Base-by-base conservation (phyloP, 2,329 filamentous ascomycete species). In the Aureobasidium sp. region DNA sequence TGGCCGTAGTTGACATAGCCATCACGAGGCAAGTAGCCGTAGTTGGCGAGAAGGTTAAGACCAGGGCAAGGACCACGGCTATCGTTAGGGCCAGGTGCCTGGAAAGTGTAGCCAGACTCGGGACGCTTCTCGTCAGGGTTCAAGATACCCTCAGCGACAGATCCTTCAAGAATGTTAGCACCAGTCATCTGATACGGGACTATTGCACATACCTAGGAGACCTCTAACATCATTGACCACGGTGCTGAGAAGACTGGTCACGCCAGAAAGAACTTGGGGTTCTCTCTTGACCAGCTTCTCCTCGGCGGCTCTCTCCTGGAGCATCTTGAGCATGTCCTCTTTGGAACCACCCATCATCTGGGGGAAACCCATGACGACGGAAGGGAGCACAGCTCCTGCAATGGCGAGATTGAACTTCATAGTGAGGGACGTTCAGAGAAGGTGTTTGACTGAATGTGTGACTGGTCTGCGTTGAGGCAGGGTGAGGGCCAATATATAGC, bases 11-110 rank as follows among this genome's bases (percentile, higher is more conserved):
- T 75, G 57, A 74, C 72, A 26, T 72, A 68, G 17, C 77, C 76
- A 46, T 74, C 68, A 50, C 73, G 74, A 9, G 75, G 75, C 26
- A 78, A 68, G 64, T 76, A 76, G 29, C 71, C 71, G 63, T 77
- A 72, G 64, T 77, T 77, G 34, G 75, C 75, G 15, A 77, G 67
- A 1, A 73, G 69, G 66, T 77, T 77, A 20, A 77, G 67, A 56
- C 74, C 72, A 2, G 75, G 75, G 62, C 75, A 77, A 26, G 74
- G 74, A 50, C 73, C 68, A 58, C 71, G 69, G 23, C 65, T 65
- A 64, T 76, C 70, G 44, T 50, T 64, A n/a, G 66, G 53, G 42
- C 66, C 64, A 1, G 71, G 67, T 10, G 62, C 64, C 9, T 62
- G 46, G 62, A 67, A 71, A n/a, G 53, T 64, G 48, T 68, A 72